Evolutionary conservation across 345 rosid genomes (phyloP), one percentile per base, ranked within the genome.

Genomic region (Turritis glabra): DNA sequence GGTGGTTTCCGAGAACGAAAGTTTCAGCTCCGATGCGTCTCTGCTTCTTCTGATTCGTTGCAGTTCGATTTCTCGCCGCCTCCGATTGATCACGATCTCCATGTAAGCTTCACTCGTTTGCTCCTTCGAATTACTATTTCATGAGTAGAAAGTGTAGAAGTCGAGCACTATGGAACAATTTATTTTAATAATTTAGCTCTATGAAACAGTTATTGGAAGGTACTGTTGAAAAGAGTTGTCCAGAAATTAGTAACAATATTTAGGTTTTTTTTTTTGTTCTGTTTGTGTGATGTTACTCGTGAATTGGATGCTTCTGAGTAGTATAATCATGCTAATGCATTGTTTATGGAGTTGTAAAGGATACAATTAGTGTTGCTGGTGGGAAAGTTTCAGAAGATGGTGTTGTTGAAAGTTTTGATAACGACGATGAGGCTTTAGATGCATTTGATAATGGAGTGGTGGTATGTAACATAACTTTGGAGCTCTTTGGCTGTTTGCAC

Each of bases 401-500:
- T 44, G 21, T 88, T 73, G 80, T 93, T 61, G 89, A 90, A 80
- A 86, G 90, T 69, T 93, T 87, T 51, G 85, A 80, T 65, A 93
- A 90, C 38, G 98, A 93, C 25, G 93, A 90, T 46, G 93, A 89
- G 64, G 96, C 96, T n/a, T 82, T 93, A 19, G 88, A 85, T 80
- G 93, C 97, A 13, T 84, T 83, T 75, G 78, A 85, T 54, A 83
- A 80, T 72, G 90, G 85, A n/a, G 84, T 78, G 17, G 90, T 78
- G 87, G 97, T 90, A 80, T 27, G 85, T 76, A 14, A 46, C 73
- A 57, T 38, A 18, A 9, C 53, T 21, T 58, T 44, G 22, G 2
- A 17, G 50, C 23, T 23, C 58, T 61, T 53, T 30, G 22, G 68
- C 10, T 66, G 8, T 54, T 70, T 44, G 4, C 32, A 26, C 14